These are phyloP conservation scores for Fagopyrum homotropicum DNA, from an alignment of 148 eudicot species.

Conservation along the genomic window DNA sequence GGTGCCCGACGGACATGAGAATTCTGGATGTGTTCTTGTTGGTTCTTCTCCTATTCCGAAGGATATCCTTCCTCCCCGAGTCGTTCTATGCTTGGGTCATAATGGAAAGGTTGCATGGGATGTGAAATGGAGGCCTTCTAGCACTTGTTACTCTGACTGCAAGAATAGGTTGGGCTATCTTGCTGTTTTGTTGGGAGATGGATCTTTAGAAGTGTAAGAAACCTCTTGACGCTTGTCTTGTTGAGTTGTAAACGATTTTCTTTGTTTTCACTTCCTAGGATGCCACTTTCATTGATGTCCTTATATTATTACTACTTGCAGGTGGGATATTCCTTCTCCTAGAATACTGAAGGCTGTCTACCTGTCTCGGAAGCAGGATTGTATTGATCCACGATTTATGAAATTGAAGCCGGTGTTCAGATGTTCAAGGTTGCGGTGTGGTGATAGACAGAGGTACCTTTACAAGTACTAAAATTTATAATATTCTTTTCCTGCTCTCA, in stretches of 20 bases:
- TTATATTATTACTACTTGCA: conserved; percentile 24
- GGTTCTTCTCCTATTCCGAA: not conserved
- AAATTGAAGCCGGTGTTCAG: conserved; percentile 75
- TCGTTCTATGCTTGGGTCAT: conserved; percentile 80
- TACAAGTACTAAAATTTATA: not conserved
- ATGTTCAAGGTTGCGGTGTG: conserved; percentile 59
- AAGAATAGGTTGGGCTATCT: conserved; percentile 80
- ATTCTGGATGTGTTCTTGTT: too few species aligned
- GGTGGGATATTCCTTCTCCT: conserved; percentile 93
- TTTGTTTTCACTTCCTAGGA: not conserved
- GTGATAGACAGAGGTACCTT: conserved; percentile 68
- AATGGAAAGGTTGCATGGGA: conserved; percentile 98
- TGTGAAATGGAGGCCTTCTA: conserved; percentile 75
- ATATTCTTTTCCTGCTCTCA: not conserved
- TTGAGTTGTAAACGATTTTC: not conserved
- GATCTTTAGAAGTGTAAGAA: conserved; percentile 92
- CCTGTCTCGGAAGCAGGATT: conserved; percentile 37
- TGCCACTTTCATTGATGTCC: not conserved
- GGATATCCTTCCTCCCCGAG: conserved; percentile 59
- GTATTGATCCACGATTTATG: conserved; percentile 74
- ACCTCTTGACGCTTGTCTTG: not conserved
- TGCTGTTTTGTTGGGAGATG: conserved; percentile 91
- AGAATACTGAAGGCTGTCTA: conserved; percentile 46
- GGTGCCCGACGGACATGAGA: not conserved
- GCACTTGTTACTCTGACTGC: conserved; percentile 27